phyloP scores from a whole-genome alignment of 306 rosid genomes.

The Vigna reflexopilosa region DNA sequence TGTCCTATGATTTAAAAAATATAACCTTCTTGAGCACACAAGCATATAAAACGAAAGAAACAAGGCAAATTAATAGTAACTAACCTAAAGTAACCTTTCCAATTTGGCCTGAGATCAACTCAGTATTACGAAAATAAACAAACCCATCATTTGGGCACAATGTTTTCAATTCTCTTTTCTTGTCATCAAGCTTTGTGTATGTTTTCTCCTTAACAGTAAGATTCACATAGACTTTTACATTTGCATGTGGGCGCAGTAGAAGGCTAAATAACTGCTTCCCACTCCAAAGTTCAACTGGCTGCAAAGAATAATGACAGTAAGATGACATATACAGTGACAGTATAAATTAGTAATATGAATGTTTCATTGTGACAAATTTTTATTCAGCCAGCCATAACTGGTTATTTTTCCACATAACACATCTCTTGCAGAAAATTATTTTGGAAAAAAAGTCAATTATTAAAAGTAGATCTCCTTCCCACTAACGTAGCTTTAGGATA shows the following conservation, averaged over 20 bases:
- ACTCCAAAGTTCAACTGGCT: conserved; percentile 99
- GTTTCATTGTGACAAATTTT: too few species aligned
- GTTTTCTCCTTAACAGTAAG: conserved; percentile 84
- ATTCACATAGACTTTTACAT: conserved; percentile 78
- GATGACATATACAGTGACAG: conserved; percentile 6
- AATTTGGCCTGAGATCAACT: conserved; percentile 94
- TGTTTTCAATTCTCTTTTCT: conserved; percentile 67
- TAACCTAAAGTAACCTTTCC: conserved; percentile 96
- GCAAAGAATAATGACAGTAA: conserved; percentile 48
- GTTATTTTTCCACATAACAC: neutral
- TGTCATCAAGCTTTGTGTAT: conserved; percentile 60
- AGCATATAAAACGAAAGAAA: conserved; percentile 13
- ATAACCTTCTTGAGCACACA: conserved; percentile 11
- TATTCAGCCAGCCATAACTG: neutral
- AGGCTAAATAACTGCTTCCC: conserved; percentile 92
- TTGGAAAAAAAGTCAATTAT: neutral
- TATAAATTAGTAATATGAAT: conserved; percentile 23
- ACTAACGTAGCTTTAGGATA: neutral
- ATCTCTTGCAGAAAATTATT: neutral
- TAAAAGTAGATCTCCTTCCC: neutral
- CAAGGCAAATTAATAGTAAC: conserved; percentile 43
- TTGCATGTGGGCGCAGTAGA: conserved; percentile 84
- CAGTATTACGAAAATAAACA: conserved; percentile 90
- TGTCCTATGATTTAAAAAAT: too few species aligned
- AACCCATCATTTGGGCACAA: conserved; percentile 91